Evolutionary conservation across 306 rosid genomes (phyloP), one percentile per base, ranked within the genome.

Genomic region (Fragaria nilgerrensis): DNA sequence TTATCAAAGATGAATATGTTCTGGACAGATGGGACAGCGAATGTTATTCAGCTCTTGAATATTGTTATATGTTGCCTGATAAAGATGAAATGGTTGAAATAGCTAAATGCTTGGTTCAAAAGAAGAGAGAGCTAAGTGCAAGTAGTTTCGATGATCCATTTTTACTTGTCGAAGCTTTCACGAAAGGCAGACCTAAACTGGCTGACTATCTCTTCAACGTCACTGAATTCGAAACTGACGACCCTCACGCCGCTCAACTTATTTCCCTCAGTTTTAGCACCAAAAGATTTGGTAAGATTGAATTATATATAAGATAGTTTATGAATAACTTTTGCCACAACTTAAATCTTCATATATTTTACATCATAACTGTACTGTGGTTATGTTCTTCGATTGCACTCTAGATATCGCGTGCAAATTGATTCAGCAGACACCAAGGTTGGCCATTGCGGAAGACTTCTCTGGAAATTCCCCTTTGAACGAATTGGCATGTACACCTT

Each of bases 171-270:
- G 0, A 0, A 0, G 75, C 75, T 17, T 16, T 0, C 27, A 0
- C 0, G 0, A 0, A 3, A 0, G 41, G 16, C 11, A 14, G 5
- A 0, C 1, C 5, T 0, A 43, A 72, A 22, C 22, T 73, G 20
- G 34, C 49, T 36, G 13, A 27, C 13, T 52, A 9, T n/a, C 36
- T 73, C 12, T 73, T 53, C 20, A 0, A 2, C 2, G 9, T 12
- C 22, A 73, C 66, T 34, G 47, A 45, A 5, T 5, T 6, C 29
- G 5, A 52, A 9, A 14, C 45, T 72, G 13, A 36, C n/a, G 27
- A 5, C 5, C 32, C 17, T 4, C 39, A 32, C 0, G 65, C 20
- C 4, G 76, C 76, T 53, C 0, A 20, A 11, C 76, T 72, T 20
- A 32, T 34, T 53, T 11, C 48, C 43, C 5, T 5, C 22, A 32